Base-by-base conservation (phyloP, 2,329 filamentous ascomycete genomes). In the Polychaeton citri region DNA sequence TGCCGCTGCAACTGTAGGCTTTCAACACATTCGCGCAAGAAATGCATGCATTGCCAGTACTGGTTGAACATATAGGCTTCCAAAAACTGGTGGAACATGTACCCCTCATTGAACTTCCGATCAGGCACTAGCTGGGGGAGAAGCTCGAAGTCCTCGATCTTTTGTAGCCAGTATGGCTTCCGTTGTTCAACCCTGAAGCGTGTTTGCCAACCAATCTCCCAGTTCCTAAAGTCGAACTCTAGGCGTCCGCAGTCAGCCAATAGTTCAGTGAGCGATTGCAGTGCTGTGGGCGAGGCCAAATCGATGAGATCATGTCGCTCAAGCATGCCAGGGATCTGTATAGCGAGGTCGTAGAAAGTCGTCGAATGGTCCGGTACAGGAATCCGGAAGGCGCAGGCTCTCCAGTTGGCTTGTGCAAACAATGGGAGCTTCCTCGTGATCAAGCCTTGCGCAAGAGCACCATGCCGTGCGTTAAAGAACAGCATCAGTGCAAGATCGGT, bases 31-130 rank as follows among this genome's bases (percentile, higher is more conserved):
- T 36, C 43, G 16, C 51, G 47, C 10, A 56, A 37, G 34, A 45
- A 48, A 36, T 51, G 47, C 43, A 53, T 48, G 9, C 43, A 43
- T 10, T 50, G 41, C 53, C 53, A 55, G 36, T 53, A 55, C 13
- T 50, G 41, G n/a, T 40, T 46, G 17, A 47, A 35, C 12, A 57
- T 35, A 26, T 55, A 57, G 7, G 43, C 49, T 17, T 46, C 39
- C 28, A 49, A 40, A 38, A 57, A 57, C 30, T 38, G 45, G 2
- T 42, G 36, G 36, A 57, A 57, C 12, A 37, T 38, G 39, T 43
- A 53, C 6, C 44, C 48, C 17, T 48, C 39, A 3, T 39, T 32
- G 17, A 57, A 40, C 3, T 48, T 49, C 16, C 47, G 45, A 33
- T 55, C 49, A 15, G 33, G 26, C 21, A 44, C 43, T 2, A 50